Conservation (phyloP, 257 asterid species). For the Salvia hispanica region DNA sequence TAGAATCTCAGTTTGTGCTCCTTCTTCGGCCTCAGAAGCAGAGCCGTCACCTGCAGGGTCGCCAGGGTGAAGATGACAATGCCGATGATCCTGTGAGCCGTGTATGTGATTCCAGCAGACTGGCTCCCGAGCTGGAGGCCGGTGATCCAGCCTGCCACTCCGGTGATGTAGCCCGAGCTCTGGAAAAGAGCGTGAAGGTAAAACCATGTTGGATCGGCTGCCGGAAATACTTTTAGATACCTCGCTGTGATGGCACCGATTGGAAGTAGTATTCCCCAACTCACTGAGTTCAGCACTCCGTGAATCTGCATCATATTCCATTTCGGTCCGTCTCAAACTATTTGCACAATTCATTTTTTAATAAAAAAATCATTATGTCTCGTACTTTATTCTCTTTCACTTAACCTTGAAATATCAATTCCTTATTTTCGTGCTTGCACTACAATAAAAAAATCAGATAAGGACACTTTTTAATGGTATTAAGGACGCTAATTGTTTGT, state of each 20-base stretch:
- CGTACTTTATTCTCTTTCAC: too few relatives aligned
- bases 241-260: constrained; percentile 75
- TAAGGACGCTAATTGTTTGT: too few relatives aligned
- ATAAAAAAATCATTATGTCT: too few relatives aligned
- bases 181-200: constrained; percentile 77
- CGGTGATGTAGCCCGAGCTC: constrained; percentile 62
- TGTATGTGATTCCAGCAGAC: constrained; percentile 60
- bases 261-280: constrained; percentile 89
- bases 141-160: constrained; percentile 87
- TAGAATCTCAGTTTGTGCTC: constrained; percentile 77
- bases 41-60: constrained; percentile 77
- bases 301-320: constrained; percentile 55
- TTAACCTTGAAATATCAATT: too few relatives aligned
- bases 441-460: too few relatives aligned
- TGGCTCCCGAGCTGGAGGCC: constrained; percentile 74
- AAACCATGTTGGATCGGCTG: constrained; percentile 89
- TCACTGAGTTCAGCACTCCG: constrained; percentile 74
- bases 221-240: constrained; percentile 71
- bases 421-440: too few relatives aligned
- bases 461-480: too few relatives aligned
- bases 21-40: constrained; percentile 88
- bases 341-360: too few relatives aligned
- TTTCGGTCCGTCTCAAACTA: too few relatives aligned
- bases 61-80: constrained; percentile 69
- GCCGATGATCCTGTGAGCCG: constrained; percentile 72